Evolutionary conservation across 2,329 filamentous ascomycete genomes (phyloP).

Genomic region (Aspergillaceae sp.): DNA sequence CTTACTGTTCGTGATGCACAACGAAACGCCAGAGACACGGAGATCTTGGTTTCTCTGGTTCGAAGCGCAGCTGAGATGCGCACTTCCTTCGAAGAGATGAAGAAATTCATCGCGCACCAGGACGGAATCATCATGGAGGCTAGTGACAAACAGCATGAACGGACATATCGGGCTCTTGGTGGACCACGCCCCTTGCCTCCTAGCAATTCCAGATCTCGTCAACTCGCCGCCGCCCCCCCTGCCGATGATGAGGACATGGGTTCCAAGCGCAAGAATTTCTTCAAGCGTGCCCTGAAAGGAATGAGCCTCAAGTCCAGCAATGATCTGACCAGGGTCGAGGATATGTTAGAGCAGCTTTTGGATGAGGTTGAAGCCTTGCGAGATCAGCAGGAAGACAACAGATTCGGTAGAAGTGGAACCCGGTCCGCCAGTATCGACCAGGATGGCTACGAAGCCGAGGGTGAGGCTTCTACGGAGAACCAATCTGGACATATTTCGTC

Average conservation of each 20-base stretch:
- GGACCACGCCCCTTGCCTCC: constrained; percentile 77
- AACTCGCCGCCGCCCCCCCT: constrained; percentile 33
- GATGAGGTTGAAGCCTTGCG: constrained; percentile 84
- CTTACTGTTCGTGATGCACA: constrained; percentile 95
- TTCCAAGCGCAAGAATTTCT: constrained; percentile 84
- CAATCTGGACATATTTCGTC: constrained; percentile 63
- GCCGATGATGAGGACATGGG: constrained; percentile 52
- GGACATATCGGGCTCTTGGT: constrained; percentile 71
- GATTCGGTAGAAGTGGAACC: constrained; percentile 18
- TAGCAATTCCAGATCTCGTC: constrained; percentile 50
- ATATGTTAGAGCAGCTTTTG: constrained; percentile 85
- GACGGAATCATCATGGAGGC: constrained; percentile 82
- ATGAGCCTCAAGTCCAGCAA: constrained; percentile 79
- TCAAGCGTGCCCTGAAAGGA: constrained; percentile 85
- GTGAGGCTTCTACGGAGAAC: constrained; percentile 61
- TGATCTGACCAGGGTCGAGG: constrained; percentile 80
- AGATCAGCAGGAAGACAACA: constrained; percentile 40
- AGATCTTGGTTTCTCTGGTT: constrained; percentile 90
- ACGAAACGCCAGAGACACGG: constrained; percentile 88
- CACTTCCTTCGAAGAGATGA: constrained; percentile 91
- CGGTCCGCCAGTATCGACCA: constrained; percentile 49
- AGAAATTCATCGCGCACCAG: constrained; percentile 80
- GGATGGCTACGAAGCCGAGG: constrained; percentile 78
- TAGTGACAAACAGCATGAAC: constrained; percentile 80
- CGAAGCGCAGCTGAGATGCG: constrained; percentile 94